Percentiles rank a stretch among this genome's conserved stretches.
Evolutionary conservation across 345 rosid genomes (phyloP).

Genomic region (Lenwebbia sp.): DNA sequence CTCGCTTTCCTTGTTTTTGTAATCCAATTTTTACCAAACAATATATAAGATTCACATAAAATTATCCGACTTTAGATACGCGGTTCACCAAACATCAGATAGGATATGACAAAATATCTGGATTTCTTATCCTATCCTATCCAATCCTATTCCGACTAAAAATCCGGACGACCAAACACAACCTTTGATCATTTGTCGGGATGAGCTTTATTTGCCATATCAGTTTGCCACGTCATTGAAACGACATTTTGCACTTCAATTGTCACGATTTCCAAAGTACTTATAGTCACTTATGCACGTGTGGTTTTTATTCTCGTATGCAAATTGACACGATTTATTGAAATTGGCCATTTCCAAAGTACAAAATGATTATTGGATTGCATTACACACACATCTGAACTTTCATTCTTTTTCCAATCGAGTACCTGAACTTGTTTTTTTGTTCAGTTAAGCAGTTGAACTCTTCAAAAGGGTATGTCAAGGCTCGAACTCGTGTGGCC

Average conservation of each 20-base stretch:
- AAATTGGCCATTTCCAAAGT: neutral
- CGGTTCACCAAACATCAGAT: too few relatives aligned
- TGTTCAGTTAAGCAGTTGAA: neutral
- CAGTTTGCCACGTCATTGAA: neutral
- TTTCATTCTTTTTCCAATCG: rapidly evolving
- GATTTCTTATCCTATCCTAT: too few relatives aligned
- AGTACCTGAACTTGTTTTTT: neutral
- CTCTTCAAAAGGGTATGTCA: neutral
- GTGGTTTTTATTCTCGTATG: neutral
- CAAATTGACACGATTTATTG: neutral
- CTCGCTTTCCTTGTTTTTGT: too few relatives aligned
- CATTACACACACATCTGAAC: neutral
- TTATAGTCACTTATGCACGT: neutral
- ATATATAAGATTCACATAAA: too few relatives aligned
- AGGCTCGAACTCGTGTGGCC: too few relatives aligned
- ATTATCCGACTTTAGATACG: too few relatives aligned
- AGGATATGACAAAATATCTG: too few relatives aligned
- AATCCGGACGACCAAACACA: too few relatives aligned
- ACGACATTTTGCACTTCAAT: neutral
- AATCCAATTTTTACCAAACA: too few relatives aligned
- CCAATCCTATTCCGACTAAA: too few relatives aligned
- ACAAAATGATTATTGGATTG: neutral
- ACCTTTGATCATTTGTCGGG: too few relatives aligned
- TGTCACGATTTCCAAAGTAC: neutral
- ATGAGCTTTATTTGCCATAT: neutral